A percentile compares a stretch with the other conserved stretches of the same genome.
Evolutionary conservation across 345 rosid genomes (phyloP).

Genomic region (Durio zibethinus): DNA sequence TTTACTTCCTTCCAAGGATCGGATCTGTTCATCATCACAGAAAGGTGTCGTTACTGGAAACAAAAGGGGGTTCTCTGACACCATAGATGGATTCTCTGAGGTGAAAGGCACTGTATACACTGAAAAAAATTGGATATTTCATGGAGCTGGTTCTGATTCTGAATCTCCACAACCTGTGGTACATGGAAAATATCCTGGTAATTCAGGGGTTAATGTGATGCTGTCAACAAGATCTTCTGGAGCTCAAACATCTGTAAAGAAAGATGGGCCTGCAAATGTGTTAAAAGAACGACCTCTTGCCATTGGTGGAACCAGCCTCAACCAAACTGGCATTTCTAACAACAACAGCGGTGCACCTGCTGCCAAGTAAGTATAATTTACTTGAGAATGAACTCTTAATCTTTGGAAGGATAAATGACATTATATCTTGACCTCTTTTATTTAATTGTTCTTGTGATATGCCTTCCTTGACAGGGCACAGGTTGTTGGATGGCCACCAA

Average conservation of each 20-base stretch:
- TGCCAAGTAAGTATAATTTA: constrained; percentile 56
- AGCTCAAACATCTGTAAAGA: constrained; percentile 32
- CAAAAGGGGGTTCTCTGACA: constrained; percentile 83
- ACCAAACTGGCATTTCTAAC: constrained; percentile 35
- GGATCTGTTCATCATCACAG: constrained; percentile 40
- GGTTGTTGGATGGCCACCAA: constrained; percentile 97
- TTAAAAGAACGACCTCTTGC: constrained; percentile 36
- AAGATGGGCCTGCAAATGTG: constrained; percentile 43
- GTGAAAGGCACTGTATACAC: constrained; percentile 52
- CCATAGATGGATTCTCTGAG: constrained; percentile 61
- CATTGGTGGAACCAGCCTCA: constrained; percentile 24
- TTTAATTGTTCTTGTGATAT: constrained; percentile 5
- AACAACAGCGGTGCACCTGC: constrained; percentile 54
- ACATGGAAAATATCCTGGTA: constrained; percentile 39
- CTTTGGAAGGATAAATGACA: neutral
- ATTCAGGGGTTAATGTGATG: constrained; percentile 48
- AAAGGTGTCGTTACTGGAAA: constrained; percentile 57
- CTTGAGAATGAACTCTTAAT: neutral
- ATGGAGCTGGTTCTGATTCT: constrained; percentile 36
- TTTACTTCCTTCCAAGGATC: constrained; percentile 59
- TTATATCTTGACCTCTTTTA: neutral
- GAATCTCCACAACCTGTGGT: constrained; percentile 36
- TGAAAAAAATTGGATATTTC: constrained; percentile 69
- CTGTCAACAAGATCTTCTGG: constrained; percentile 43
- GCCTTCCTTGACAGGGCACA: constrained; percentile 56